Evolutionary conservation across 129 eudicot genomes (phyloP).

Genomic region (Kitagawia praeruptora): DNA sequence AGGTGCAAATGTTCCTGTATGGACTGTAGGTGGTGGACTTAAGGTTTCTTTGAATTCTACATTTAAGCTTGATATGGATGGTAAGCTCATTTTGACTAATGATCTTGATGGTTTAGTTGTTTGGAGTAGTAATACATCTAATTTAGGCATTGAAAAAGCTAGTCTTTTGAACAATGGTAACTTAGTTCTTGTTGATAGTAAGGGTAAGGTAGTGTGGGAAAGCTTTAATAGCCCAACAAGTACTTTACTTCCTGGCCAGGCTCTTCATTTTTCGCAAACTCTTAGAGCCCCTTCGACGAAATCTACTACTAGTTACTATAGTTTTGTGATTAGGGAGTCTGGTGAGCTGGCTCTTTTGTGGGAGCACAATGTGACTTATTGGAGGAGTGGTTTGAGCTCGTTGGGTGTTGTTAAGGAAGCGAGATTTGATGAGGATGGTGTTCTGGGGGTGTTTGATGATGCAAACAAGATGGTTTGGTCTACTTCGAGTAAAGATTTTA

Average conservation of each 20-base stretch:
- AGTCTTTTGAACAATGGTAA: constrained; percentile 56
- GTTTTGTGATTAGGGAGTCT: constrained; percentile 29
- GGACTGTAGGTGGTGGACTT: constrained; percentile 73
- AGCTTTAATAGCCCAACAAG: constrained; percentile 66
- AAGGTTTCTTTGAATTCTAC: constrained; percentile 54
- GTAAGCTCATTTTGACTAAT: constrained; percentile 41
- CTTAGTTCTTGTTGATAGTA: constrained; percentile 41
- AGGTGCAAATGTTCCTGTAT: constrained; percentile 48
- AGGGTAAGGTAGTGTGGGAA: constrained; percentile 42
- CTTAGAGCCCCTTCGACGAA: constrained; percentile 51
- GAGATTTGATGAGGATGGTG: constrained; percentile 41
- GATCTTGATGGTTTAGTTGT: constrained; percentile 35
- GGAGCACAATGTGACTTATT: constrained; percentile 72
- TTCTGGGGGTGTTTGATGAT: constrained; percentile 46
- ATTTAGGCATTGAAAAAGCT: constrained; percentile 51
- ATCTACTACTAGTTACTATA: constrained; percentile 55
- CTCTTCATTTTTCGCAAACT: constrained; percentile 44
- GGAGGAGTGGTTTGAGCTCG: constrained; percentile 38
- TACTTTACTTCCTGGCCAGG: constrained; percentile 58
- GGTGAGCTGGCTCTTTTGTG: constrained; percentile 54
- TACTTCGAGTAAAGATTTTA: constrained; percentile 45
- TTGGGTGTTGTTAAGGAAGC: constrained; percentile 40
- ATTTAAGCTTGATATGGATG: constrained; percentile 51
- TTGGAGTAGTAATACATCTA: constrained; percentile 72
- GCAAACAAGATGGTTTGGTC: constrained; percentile 38